Conservation (phyloP, 768 basidiomycete species). For the Rhizopogon rudus region DNA sequence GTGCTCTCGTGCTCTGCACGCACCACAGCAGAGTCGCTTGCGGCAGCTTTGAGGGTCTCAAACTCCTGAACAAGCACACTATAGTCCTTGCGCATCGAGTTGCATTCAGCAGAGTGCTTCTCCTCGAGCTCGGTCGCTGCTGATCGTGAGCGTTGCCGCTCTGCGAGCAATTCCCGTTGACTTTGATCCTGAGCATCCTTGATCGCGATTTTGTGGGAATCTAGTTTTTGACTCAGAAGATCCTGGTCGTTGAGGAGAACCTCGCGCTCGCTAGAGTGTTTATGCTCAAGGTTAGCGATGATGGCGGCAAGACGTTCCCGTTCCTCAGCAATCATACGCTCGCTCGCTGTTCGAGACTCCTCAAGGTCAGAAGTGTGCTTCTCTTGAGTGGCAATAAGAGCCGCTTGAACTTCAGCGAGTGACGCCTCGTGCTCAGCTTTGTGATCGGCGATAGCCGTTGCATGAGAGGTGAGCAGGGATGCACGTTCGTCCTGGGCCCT, state of each 20-base stretch:
- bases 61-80: conserved; percentile 48
- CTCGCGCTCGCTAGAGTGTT: conserved; percentile 46
- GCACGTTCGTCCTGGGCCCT: conserved; percentile 33
- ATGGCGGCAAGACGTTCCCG: conserved; percentile 38
- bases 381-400: conserved; percentile 33
- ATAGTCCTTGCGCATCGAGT: conserved; percentile 38
- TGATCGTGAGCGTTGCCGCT: conserved; percentile 21
- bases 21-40: conserved; percentile 36
- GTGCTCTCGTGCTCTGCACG: conserved; percentile 41
- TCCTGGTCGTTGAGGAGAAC: conserved; percentile 32
- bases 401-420: conserved; percentile 35
- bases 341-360: conserved; percentile 27
- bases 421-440: conserved; percentile 45
- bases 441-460: conserved; percentile 34
- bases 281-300: conserved; percentile 45
- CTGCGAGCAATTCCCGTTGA: conserved; percentile 18
- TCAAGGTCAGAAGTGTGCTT: conserved; percentile 32
- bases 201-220: conserved; percentile 45
- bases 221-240: conserved; percentile 46
- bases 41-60: conserved; percentile 41
- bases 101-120: conserved; percentile 16
- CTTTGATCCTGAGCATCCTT: conserved; percentile 21
- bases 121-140: conserved; percentile 13
- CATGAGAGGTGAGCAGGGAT: conserved; percentile 35
- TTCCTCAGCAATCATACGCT: conserved; percentile 38